Base-by-base conservation (phyloP, 2,329 filamentous ascomycete species). In the Ophiocordyceps sinensis region DNA sequence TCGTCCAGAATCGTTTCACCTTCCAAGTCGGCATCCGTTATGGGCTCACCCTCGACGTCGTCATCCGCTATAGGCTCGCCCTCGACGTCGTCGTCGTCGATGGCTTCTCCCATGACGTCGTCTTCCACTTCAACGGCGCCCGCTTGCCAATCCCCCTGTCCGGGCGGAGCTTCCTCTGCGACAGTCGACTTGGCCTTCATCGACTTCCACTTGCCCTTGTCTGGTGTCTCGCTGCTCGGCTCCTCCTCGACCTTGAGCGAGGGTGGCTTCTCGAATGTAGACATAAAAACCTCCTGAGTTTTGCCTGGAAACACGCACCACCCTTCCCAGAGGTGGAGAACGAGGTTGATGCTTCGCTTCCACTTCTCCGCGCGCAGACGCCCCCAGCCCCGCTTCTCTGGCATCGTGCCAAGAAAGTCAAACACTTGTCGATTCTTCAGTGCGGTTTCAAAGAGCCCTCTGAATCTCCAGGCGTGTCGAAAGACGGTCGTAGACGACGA, bases 381-480 rank as follows among this genome's bases (percentile, higher is more conserved):
- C 10, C 88, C 88, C 86, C 87, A 94, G 36, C 71, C 70, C 19
- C 83, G 63, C 41, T 75, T 77, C 50, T 81, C 79, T 8, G 86
- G 77, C 44, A 93, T 71, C 42, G 73, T 65, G 1, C 87, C 87
- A 3, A 95, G 70, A 36, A 73, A 70, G 52, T 84, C 82, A 52
- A 94, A 94, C 1, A 80, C 76, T 43, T 76, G 74, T 42, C 77
- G 74, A 9, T 73, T 64, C 28, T 75, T 76, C 21, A 95, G 67
- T 1, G 81, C 76, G 1, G 69, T 67, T 56, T 93, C 86, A 46
- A 94, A 86, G 3, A 89, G 70, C 48, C 83, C 78, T 19, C 87
- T 72, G 54, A 87, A 94, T 41, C 86, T 80, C 85, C 87, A 94
- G 3, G 85, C 84, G 56, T 88, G 84, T 2, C 84, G 78, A 21